Conservation (phyloP, 2,329 filamentous ascomycete genomes). For the Penicillium olsonii region DNA sequence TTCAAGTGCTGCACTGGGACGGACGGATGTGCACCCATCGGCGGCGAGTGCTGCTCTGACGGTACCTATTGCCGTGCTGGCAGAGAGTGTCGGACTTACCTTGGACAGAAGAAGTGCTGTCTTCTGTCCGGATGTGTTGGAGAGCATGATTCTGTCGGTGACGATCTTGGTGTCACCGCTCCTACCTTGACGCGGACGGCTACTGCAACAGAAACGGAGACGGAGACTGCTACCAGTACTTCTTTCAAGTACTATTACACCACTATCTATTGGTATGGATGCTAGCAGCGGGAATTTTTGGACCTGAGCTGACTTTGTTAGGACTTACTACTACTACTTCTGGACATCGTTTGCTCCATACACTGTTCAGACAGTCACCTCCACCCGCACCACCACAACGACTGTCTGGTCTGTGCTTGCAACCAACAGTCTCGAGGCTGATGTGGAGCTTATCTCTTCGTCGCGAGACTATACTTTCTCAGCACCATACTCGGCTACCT, state of each 20-base stretch:
- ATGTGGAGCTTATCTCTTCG: not conserved
- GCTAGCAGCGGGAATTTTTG: no score
- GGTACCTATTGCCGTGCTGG: slow-evolving; percentile 20
- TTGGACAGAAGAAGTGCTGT: slow-evolving; percentile 17
- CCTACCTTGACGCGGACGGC: not conserved
- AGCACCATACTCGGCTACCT: slow-evolving; percentile 19
- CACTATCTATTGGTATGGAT: slow-evolving; percentile 20
- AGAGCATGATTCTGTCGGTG: slow-evolving; percentile 2
- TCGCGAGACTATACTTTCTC: slow-evolving; percentile 4
- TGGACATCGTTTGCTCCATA: slow-evolving; percentile 23
- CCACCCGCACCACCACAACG: slow-evolving; percentile 14
- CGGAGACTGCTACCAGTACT: slow-evolving; percentile 1
- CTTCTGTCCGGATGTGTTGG: slow-evolving; percentile 13
- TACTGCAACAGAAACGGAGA: slow-evolving; percentile 5
- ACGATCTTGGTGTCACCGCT: not conserved
- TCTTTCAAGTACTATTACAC: slow-evolving; percentile 21
- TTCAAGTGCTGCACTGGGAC: slow-evolving; percentile 18
- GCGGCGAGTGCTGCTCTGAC: slow-evolving; percentile 17
- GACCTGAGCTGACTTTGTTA: slow-evolving; percentile 1
- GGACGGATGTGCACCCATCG: slow-evolving; percentile 15
- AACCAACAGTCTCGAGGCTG: slow-evolving; percentile 12
- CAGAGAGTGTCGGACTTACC: slow-evolving; percentile 14
- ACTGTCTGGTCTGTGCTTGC: slow-evolving; percentile 19
- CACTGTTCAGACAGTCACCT: slow-evolving; percentile 19
- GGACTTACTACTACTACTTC: slow-evolving; percentile 23